Percentiles rank a stretch among this genome's conserved stretches.
phyloP scores from a whole-genome alignment of 2,329 filamentous ascomycete species.

The Diaporthe vexans region DNA sequence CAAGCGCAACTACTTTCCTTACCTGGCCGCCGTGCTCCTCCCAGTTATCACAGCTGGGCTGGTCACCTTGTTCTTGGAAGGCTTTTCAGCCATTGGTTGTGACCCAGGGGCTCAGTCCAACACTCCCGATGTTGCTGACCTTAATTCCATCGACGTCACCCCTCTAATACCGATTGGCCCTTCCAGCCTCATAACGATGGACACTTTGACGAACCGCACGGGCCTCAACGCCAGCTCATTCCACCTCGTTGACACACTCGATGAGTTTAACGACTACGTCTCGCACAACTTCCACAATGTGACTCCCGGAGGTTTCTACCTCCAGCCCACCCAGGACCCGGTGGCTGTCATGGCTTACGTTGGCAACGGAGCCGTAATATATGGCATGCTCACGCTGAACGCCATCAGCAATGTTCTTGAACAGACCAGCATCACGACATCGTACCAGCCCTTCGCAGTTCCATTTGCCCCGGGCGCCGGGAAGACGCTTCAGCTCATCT shows the following conservation, averaged over 20 bases:
- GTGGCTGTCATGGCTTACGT: conserved; percentile 38
- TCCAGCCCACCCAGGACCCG: conserved; percentile 52
- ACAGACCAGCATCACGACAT: conserved; percentile 77
- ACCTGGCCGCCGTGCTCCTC: conserved; percentile 79
- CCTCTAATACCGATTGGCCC: conserved; percentile 61
- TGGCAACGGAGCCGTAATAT: conserved; percentile 33
- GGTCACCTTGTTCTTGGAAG: conserved; percentile 80
- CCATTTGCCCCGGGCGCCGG: conserved; percentile 79
- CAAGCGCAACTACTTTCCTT: conserved; percentile 83
- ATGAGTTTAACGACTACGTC: conserved; percentile 78
- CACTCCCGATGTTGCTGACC: conserved; percentile 24
- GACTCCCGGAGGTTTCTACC: conserved; percentile 84
- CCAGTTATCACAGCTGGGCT: conserved; percentile 85
- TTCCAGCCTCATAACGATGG: conserved; percentile 40
- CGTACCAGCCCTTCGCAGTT: conserved; percentile 81
- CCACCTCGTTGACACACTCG: conserved; percentile 70
- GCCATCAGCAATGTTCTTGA: conserved; percentile 73
- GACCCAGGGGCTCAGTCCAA: conserved; percentile 59
- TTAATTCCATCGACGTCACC: conserved; percentile 46
- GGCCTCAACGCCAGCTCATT: conserved; percentile 36
- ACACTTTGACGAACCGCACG: conserved; percentile 38
- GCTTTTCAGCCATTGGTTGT: conserved; percentile 65
- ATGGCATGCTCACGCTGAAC: conserved; percentile 37
- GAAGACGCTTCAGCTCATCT: conserved; percentile 81
- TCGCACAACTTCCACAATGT: conserved; percentile 74